Conservation (phyloP, 139 green algal species). For the Chlamydomonas incerta region DNA sequence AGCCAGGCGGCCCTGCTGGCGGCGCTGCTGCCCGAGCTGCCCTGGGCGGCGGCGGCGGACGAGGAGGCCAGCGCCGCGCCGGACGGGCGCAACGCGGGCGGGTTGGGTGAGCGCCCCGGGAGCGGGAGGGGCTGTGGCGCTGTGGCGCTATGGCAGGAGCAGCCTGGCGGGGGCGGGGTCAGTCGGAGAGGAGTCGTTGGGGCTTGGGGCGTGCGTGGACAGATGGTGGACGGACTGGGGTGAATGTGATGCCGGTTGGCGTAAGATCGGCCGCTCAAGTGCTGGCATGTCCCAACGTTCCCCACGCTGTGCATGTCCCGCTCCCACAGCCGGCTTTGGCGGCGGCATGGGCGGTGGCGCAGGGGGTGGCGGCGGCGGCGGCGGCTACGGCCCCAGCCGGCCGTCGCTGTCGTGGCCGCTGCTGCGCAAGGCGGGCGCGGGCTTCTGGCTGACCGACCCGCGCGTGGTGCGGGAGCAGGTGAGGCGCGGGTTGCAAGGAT, state of each 20-base stretch:
- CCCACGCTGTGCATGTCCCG: too few species aligned
- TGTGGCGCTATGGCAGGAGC: too few species aligned
- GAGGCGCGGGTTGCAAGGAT: too few species aligned
- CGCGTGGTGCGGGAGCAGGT: neutral
- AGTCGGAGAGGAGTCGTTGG: too few species aligned
- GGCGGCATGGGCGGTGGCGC: neutral
- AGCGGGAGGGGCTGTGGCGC: too few species aligned
- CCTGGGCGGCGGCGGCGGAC: constrained; percentile 27
- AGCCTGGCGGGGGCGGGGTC: too few species aligned
- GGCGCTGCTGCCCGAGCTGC: constrained; percentile 56
- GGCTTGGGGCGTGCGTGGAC: too few species aligned
- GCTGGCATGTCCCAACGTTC: too few species aligned
- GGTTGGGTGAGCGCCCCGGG: neutral
- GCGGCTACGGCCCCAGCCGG: neutral
- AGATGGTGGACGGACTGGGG: too few species aligned
- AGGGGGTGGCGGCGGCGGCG: neutral
- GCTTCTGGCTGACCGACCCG: constrained; percentile 85
- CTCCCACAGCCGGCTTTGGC: neutral
- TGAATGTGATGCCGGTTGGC: too few species aligned
- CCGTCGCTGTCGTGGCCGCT: constrained; percentile 67
- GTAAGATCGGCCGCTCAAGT: too few species aligned
- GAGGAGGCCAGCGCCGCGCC: constrained; percentile 28
- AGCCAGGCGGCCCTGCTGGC: constrained; percentile 55
- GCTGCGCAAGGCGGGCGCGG: constrained; percentile 75
- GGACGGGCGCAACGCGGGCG: neutral